phyloP scores from a whole-genome alignment of 2,329 filamentous ascomycete genomes.

The Ceratocystis eucalypticola region DNA sequence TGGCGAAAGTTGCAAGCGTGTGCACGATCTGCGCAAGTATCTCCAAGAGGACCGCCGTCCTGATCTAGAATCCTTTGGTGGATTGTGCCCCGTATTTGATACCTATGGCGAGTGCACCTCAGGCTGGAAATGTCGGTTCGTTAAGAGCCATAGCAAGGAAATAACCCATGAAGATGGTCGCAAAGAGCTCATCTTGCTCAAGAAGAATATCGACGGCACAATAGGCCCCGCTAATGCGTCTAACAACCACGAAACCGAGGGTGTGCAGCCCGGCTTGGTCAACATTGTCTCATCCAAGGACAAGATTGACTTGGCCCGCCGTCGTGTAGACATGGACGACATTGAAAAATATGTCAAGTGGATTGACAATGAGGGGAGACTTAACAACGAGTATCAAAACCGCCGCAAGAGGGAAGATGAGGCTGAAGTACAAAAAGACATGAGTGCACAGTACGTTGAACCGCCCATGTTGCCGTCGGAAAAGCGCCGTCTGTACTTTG shows the following conservation, averaged over 20 bases:
- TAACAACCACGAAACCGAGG: conserved; percentile 32
- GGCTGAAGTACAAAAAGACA: conserved; percentile 45
- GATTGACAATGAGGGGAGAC: conserved; percentile 50
- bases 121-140: conserved; percentile 92
- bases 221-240: conserved; percentile 27
- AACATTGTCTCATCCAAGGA: conserved; percentile 58
- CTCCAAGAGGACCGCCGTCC: conserved; percentile 61
- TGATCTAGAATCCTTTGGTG: conserved; percentile 60
- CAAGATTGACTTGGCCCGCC: conserved; percentile 64
- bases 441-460: conserved; percentile 69
- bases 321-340: conserved; percentile 54
- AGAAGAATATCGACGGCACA: conserved; percentile 27
- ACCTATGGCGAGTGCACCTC: conserved; percentile 61
- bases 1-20: conserved; percentile 66
- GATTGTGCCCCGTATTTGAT: conserved; percentile 71
- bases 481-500: conserved; percentile 88
- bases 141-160: conserved; percentile 74
- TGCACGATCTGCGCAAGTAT: conserved; percentile 78
- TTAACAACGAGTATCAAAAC: conserved; percentile 31
- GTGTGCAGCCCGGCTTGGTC: conserved; percentile 51
- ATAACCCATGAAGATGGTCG: conserved; percentile 62
- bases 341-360: conserved; percentile 66
- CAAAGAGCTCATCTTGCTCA: conserved; percentile 59
- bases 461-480: conserved; percentile 81
- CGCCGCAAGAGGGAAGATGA: conserved; percentile 31